phyloP scores from a whole-genome alignment of 257 asterid species.

The Gardenia jasminoides region DNA sequence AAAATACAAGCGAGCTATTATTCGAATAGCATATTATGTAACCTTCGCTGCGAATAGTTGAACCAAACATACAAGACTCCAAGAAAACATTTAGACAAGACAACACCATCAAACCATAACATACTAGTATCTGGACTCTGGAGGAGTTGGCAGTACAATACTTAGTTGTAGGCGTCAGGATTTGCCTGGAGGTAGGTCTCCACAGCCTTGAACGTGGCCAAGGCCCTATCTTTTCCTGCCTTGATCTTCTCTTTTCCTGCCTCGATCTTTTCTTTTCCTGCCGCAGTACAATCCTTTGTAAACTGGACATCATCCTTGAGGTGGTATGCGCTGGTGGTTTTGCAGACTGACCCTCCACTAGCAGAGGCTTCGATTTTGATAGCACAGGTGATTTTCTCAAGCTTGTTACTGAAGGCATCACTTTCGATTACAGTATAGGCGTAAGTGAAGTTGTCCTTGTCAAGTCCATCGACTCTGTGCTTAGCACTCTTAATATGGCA shows the following conservation, averaged over 20 bases:
- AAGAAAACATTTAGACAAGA: too few relatives aligned
- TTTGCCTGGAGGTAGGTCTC: not conserved
- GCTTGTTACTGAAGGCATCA: conserved; percentile 31
- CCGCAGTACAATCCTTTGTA: conserved; percentile 29
- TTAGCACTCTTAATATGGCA: conserved; percentile 29
- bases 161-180: conserved; percentile 1
- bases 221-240: not conserved
- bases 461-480: conserved; percentile 41
- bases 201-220: not conserved
- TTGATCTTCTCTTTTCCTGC: not conserved
- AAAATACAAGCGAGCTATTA: too few relatives aligned
- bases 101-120: too few relatives aligned
- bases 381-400: conserved; percentile 40
- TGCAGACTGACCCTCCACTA: conserved; percentile 47
- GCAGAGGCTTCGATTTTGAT: conserved; percentile 39
- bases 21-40: too few relatives aligned
- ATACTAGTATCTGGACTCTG: too few relatives aligned
- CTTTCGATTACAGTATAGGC: conserved; percentile 46
- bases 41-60: too few relatives aligned
- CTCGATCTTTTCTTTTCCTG: not conserved
- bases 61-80: too few relatives aligned
- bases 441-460: conserved; percentile 34
- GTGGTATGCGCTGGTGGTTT: conserved; percentile 32
- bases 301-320: conserved; percentile 32
- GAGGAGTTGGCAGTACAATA: not conserved